These are phyloP conservation scores for Pseudogymnoascus sp. DNA, from an alignment of 2,329 filamentous ascomycete genomes.

Conservation along the genomic window DNA sequence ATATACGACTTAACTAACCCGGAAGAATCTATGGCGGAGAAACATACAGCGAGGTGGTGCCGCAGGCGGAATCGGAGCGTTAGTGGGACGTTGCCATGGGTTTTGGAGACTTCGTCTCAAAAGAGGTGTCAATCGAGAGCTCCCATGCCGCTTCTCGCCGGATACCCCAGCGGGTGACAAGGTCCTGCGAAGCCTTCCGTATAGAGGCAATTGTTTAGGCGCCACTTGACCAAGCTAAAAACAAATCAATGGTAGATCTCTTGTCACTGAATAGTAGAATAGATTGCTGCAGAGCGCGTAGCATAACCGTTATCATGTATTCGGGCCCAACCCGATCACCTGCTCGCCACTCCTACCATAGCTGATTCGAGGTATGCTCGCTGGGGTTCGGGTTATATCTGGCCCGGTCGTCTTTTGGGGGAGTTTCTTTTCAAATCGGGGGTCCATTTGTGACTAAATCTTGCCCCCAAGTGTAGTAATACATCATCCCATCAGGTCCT, in stretches of 20 bases:
- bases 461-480: background rate
- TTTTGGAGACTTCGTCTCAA: background rate
- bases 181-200: background rate
- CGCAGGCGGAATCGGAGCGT: background rate
- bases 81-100: background rate
- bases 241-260: background rate
- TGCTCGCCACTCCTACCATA: background rate
- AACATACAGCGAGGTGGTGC: constrained; percentile 4
- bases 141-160: constrained; percentile 1
- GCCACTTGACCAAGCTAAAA: background rate
- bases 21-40: background rate
- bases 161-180: background rate
- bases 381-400: background rate
- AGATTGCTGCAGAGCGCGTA: background rate
- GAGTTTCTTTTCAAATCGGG: background rate
- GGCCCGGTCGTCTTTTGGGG: background rate
- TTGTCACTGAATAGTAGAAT: background rate
- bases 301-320: background rate
- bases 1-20: background rate
- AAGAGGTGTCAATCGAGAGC: background rate
- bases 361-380: background rate
- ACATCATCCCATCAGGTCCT: background rate
- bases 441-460: background rate
- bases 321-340: background rate
- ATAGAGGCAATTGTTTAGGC: background rate